Conservation (phyloP, 148 eudicot genomes). For the Rhododendron vialii region DNA sequence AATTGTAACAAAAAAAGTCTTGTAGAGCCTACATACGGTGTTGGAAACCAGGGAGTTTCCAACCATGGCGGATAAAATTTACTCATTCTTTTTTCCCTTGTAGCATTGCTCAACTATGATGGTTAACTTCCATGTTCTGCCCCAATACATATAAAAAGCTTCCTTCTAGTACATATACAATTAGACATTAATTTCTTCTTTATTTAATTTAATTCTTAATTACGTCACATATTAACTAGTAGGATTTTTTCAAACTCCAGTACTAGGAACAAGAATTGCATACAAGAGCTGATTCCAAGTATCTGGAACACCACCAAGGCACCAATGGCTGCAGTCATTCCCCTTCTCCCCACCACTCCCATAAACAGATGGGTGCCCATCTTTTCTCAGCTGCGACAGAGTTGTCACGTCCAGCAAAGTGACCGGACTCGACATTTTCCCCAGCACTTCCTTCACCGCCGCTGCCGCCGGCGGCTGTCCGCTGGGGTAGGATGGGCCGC, state of each 20-base stretch:
- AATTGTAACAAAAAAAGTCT: no score
- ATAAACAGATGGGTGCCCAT: slow-evolving; percentile 52
- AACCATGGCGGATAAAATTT: no score
- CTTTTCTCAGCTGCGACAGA: slow-evolving; percentile 48
- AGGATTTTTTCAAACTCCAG: not conserved
- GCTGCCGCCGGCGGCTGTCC: slow-evolving; percentile 18
- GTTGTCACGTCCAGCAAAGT: slow-evolving; percentile 36
- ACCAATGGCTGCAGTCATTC: slow-evolving; percentile 65
- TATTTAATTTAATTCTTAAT: not conserved
- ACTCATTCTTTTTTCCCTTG: no score
- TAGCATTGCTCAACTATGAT: no score
- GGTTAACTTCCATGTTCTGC: no score
- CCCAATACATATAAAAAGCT: no score
- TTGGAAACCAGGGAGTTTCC: no score
- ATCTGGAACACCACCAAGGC: slow-evolving; percentile 64
- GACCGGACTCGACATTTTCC: slow-evolving; percentile 26
- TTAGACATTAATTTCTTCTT: no score
- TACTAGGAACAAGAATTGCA: slow-evolving; percentile 20
- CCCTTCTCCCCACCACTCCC: slow-evolving; percentile 20
- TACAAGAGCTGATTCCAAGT: slow-evolving; percentile 57
- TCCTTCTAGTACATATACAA: no score
- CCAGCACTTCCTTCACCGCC: slow-evolving; percentile 27
- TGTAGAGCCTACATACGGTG: no score
- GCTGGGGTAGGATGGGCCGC: slow-evolving; percentile 28
- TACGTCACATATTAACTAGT: not conserved